A percentile compares a stretch with the other conserved stretches of the same genome.
These are phyloP conservation scores for Zygoascus flipseniorum DNA, from an alignment of 805 yeast genomes.

Conservation along the genomic window DNA sequence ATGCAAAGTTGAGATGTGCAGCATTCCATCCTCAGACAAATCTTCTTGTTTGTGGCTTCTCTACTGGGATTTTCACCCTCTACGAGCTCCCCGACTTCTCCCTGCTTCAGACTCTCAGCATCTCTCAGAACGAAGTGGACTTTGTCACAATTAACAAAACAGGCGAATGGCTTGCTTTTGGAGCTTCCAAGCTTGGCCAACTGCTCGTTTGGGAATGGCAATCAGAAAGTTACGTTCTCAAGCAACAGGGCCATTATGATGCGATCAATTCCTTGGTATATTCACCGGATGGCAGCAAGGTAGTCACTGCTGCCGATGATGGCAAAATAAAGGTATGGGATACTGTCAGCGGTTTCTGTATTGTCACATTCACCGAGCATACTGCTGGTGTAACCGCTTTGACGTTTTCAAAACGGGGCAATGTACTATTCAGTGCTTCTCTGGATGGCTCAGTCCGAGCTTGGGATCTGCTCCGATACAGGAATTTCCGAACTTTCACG, in stretches of 20 bases:
- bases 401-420: constrained; percentile 81
- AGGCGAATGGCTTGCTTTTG: constrained; percentile 97
- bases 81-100: constrained; percentile 80
- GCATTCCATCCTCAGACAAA: constrained; percentile 70
- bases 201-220: constrained; percentile 97
- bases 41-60: constrained; percentile 79
- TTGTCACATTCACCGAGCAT: constrained; percentile 88
- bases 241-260: constrained; percentile 97
- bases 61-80: constrained; percentile 81
- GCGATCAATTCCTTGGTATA: constrained; percentile 75
- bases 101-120: constrained; percentile 74
- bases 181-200: constrained; percentile 87
- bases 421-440: constrained; percentile 84
- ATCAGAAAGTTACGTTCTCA: constrained; percentile 86
- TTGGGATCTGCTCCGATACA: constrained; percentile 87
- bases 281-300: constrained; percentile 89
- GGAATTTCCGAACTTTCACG: constrained; percentile 92
- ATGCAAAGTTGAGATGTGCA: constrained; percentile 67
- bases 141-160: constrained; percentile 69
- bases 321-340: constrained; percentile 98
- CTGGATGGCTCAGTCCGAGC: constrained; percentile 96
- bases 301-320: constrained; percentile 93
- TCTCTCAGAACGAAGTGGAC: constrained; percentile 86
- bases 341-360: constrained; percentile 80
- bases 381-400: constrained; percentile 81